Evolutionary conservation across 345 rosid species (phyloP).

Genomic region (Bruguiera sexangula): DNA sequence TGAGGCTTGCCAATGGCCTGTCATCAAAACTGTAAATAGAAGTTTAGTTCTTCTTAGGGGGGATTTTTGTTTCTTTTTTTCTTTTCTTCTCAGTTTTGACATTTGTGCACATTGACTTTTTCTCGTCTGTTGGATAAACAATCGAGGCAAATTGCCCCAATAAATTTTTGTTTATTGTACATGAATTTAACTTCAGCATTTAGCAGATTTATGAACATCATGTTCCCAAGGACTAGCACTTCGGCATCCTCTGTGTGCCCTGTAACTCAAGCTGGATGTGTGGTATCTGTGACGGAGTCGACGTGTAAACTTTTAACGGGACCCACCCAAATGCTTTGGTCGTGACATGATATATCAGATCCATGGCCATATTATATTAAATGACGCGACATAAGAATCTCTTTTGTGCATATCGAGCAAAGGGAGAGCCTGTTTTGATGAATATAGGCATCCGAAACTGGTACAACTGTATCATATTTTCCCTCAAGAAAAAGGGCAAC

Average conservation of each 20-base stretch:
- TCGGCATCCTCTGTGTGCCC: no score
- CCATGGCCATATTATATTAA: no score
- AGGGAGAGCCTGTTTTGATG: background rate
- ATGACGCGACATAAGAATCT: no score
- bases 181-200: background rate
- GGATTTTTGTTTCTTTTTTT: background rate
- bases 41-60: conserved; percentile 7
- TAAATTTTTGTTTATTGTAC: background rate
- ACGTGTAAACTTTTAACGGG: no score
- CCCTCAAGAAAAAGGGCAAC: no score
- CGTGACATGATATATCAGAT: no score
- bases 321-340: no score
- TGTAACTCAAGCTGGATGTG: no score
- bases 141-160: conserved; percentile 14
- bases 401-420: background rate
- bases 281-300: no score
- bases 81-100: conserved; percentile 1
- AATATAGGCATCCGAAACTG: background rate
- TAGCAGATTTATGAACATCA: no score
- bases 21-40: conserved; percentile 30
- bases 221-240: no score
- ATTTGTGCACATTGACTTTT: conserved; percentile 11
- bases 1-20: background rate
- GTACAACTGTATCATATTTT: no score
- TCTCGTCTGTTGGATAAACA: conserved; percentile 11